Percentiles rank a stretch among this genome's conserved stretches.
phyloP scores from a whole-genome alignment of 78 protist species.

The Dictyostelium citrinum region DNA sequence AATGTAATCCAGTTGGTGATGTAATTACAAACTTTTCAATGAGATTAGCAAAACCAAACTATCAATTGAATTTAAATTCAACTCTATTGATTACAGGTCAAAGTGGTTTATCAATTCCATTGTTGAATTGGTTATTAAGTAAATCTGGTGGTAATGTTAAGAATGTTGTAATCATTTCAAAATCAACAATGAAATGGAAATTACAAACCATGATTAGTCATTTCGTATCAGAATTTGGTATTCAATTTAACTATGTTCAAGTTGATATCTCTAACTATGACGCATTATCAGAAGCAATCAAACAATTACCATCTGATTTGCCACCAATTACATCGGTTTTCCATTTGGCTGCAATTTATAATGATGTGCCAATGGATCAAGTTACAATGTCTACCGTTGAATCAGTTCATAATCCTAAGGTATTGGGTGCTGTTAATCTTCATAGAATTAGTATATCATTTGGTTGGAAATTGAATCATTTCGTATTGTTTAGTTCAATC shows the following conservation, averaged over 20 bases:
- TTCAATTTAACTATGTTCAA: background rate
- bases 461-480: constrained; percentile 39
- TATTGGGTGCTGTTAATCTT: constrained; percentile 71
- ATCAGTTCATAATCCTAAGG: constrained; percentile 66
- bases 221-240: background rate
- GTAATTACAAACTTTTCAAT: background rate
- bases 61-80: background rate
- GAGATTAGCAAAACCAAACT: background rate
- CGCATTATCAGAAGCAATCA: background rate
- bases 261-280: constrained; percentile 16
- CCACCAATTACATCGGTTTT: constrained; percentile 64
- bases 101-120: constrained; percentile 32
- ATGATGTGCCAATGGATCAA: constrained; percentile 32
- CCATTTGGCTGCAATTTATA: constrained; percentile 72
- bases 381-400: background rate
- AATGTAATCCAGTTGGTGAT: background rate
- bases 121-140: constrained; percentile 20
- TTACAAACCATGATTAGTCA: background rate
- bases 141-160: background rate
- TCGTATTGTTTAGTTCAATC: constrained; percentile 75
- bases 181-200: constrained; percentile 8
- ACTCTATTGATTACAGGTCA: constrained; percentile 51
- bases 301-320: background rate
- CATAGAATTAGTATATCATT: constrained; percentile 7
- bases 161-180: constrained; percentile 25